These are phyloP conservation scores for Neonectria magnoliae DNA, from an alignment of 2,329 filamentous ascomycete genomes.

Conservation along the genomic window DNA sequence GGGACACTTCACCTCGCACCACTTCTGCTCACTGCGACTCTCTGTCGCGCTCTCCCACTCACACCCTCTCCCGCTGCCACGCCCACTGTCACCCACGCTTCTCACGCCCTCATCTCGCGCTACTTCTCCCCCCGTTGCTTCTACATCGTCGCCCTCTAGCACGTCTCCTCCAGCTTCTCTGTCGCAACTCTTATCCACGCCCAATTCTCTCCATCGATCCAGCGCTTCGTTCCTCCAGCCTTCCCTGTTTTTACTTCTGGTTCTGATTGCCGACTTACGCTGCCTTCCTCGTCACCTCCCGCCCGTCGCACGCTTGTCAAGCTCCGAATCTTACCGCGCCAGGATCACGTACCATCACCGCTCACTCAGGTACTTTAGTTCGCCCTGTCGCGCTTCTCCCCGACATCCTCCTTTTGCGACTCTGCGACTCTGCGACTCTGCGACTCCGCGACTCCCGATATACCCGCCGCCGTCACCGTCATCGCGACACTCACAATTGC, in stretches of 20 bases:
- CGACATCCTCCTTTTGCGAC: neutral
- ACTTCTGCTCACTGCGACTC: slow-evolving; percentile 36
- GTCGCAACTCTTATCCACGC: slow-evolving; percentile 5
- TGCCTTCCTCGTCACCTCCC: slow-evolving; percentile 4
- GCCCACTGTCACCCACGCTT: slow-evolving; percentile 13
- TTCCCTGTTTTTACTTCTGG: neutral
- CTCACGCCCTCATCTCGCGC: slow-evolving; percentile 27
- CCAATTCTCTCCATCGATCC: slow-evolving; percentile 10
- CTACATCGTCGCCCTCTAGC: slow-evolving; percentile 13
- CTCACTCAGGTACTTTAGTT: slow-evolving; percentile 13
- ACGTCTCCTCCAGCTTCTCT: slow-evolving; percentile 4
- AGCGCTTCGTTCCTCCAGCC: slow-evolving; percentile 6
- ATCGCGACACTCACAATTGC: slow-evolving; percentile 31
- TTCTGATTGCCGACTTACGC: neutral
- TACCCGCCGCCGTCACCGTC: slow-evolving; percentile 20
- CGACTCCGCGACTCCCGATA: slow-evolving; percentile 13
- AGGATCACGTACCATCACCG: slow-evolving; percentile 18
- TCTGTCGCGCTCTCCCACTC: slow-evolving; percentile 35
- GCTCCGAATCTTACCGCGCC: slow-evolving; percentile 12
- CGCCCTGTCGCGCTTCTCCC: slow-evolving; percentile 19
- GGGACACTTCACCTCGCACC: slow-evolving; percentile 41
- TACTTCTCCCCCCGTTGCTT: slow-evolving; percentile 18
- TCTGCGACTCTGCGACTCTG: slow-evolving; percentile 9
- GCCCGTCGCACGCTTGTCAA: slow-evolving; percentile 3
- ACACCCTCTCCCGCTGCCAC: slow-evolving; percentile 31